phyloP scores from a whole-genome alignment of 2,329 filamentous ascomycete species.

The Ilyonectria robusta region DNA sequence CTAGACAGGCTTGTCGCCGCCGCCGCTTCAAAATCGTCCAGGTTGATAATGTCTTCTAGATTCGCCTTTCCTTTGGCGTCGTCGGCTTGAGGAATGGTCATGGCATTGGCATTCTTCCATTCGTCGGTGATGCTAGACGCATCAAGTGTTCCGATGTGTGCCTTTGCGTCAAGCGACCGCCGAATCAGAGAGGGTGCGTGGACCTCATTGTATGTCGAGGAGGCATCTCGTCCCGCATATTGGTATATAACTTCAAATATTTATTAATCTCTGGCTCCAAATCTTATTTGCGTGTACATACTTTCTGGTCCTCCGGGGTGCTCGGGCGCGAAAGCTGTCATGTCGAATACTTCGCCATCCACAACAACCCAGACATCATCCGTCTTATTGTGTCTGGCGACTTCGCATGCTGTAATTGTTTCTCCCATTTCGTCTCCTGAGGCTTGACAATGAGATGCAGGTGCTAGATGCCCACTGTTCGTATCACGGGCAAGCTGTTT shows the following conservation, averaged over 20 bases:
- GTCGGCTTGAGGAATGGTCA: not conserved
- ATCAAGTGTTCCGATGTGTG: slow-evolving; percentile 37
- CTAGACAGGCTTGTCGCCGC: slow-evolving; percentile 27
- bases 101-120: not conserved
- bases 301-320: slow-evolving; percentile 21
- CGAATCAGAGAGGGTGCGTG: slow-evolving; percentile 21
- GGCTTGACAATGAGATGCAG: too few relatives aligned
- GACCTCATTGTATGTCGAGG: slow-evolving; percentile 10
- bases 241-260: slow-evolving; percentile 15
- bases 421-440: not conserved
- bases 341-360: slow-evolving; percentile 21
- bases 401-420: not conserved
- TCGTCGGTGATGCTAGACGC: slow-evolving; percentile 10
- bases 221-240: slow-evolving; percentile 23
- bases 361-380: slow-evolving; percentile 22
- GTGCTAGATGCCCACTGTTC: too few relatives aligned
- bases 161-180: slow-evolving; percentile 12
- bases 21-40: slow-evolving; percentile 45
- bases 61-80: slow-evolving; percentile 4
- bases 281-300: not conserved
- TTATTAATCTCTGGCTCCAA: not conserved
- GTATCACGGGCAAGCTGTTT: too few relatives aligned
- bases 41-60: slow-evolving; percentile 41
- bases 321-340: slow-evolving; percentile 22
- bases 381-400: not conserved